Conservation (phyloP, 2,329 filamentous ascomycete genomes). For the Xylariaceae sp. region DNA sequence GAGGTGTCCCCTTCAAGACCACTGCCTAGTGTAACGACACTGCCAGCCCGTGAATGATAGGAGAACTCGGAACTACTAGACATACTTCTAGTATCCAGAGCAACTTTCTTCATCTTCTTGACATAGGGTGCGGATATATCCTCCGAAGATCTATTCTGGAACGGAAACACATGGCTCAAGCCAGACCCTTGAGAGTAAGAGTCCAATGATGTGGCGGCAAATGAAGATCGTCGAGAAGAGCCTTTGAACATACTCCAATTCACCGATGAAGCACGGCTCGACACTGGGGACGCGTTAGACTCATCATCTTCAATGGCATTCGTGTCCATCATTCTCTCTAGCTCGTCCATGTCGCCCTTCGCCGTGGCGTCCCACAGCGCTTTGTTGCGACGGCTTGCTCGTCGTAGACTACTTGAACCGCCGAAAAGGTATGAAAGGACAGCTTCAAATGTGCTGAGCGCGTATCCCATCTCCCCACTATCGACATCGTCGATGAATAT, state of each 20-base stretch:
- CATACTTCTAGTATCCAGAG: conserved; percentile 87
- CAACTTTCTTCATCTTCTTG: conserved; percentile 77
- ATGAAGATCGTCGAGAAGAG: conserved; percentile 51
- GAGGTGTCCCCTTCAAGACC: conserved; percentile 86
- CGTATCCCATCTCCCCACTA: conserved; percentile 94
- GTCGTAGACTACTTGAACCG: conserved; percentile 81
- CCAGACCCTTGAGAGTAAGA: conserved; percentile 62
- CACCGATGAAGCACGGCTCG: conserved; percentile 54
- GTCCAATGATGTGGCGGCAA: conserved; percentile 52
- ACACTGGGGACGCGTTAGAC: conserved; percentile 45
- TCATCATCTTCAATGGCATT: conserved; percentile 55
- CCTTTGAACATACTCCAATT: conserved; percentile 57
- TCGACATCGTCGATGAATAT: conserved; percentile 98
- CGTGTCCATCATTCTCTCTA: conserved; percentile 82
- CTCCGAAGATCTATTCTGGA: conserved; percentile 67
- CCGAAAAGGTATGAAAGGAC: conserved; percentile 86
- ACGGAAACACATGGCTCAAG: conserved; percentile 89
- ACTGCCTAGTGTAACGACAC: conserved; percentile 75
- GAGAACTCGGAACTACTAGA: conserved; percentile 87
- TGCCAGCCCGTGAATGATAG: conserved; percentile 79
- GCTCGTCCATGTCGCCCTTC: conserved; percentile 75
- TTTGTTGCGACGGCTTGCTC: conserved; percentile 85
- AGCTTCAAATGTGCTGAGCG: conserved; percentile 92
- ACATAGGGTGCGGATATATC: conserved; percentile 45
- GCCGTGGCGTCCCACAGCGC: conserved; percentile 86